Evolutionary conservation across 2,329 filamentous ascomycete species (phyloP).

Genomic region (Aspergillus fructus): DNA sequence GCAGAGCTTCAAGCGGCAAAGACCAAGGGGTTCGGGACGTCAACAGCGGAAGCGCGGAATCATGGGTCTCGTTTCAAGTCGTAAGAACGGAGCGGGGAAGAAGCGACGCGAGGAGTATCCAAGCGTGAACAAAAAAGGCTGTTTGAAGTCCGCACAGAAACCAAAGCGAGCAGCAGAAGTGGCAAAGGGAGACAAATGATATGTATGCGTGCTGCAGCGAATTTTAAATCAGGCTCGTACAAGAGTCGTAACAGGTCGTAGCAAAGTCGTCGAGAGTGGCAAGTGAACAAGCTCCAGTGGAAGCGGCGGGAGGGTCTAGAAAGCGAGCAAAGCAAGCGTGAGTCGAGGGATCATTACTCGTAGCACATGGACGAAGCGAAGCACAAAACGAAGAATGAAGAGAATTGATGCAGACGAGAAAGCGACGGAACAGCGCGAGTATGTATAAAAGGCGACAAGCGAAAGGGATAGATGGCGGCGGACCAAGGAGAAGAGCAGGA

Average conservation of each 20-base stretch:
- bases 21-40: not conserved
- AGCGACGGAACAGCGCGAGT: slow-evolving; percentile 12
- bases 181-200: slow-evolving; percentile 5
- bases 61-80: slow-evolving; percentile 47
- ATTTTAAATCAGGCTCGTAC: slow-evolving; percentile 16
- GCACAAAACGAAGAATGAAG: slow-evolving; percentile 9
- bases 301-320: slow-evolving; percentile 15
- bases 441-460: slow-evolving; percentile 27
- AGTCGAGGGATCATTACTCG: slow-evolving; percentile 19
- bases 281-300: slow-evolving; percentile 4
- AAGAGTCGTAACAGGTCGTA: slow-evolving; percentile 30
- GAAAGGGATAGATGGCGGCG: slow-evolving; percentile 22
- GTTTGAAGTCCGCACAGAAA: not conserved
- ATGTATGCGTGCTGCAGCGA: slow-evolving; percentile 15
- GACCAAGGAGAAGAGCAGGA: slow-evolving; percentile 24
- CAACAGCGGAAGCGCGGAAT: slow-evolving; percentile 29
- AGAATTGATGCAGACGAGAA: slow-evolving; percentile 3
- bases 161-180: not conserved
- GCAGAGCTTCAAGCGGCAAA: slow-evolving; percentile 6
- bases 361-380: slow-evolving; percentile 12
- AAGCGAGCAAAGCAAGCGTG: slow-evolving; percentile 12
- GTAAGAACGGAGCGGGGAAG: slow-evolving; percentile 34
- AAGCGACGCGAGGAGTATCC: slow-evolving; percentile 25
- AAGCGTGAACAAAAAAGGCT: slow-evolving; percentile 14
- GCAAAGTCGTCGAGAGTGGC: slow-evolving; percentile 25